Conservation (phyloP, 2,329 filamentous ascomycete genomes). For the Trichoderma koningii region DNA sequence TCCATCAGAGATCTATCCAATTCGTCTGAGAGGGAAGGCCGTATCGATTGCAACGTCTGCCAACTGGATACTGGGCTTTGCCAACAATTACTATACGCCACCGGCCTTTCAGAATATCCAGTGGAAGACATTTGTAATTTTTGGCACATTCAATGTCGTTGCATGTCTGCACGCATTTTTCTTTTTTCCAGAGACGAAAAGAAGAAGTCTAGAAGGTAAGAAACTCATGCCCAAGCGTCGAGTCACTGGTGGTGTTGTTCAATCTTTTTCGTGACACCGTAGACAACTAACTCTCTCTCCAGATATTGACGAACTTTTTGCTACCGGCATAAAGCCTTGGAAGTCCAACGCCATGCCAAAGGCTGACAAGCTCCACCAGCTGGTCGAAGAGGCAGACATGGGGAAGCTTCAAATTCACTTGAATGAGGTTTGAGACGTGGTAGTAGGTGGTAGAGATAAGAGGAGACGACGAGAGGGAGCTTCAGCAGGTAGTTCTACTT, state of each 20-base stretch:
- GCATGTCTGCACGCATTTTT: conserved; percentile 8
- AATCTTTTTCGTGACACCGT: too few relatives aligned
- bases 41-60: conserved; percentile 9
- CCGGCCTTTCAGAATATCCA: conserved; percentile 7
- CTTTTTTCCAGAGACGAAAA: conserved; percentile 4
- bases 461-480: too few relatives aligned
- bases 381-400: conserved; percentile 11
- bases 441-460: too few relatives aligned
- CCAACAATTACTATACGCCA: conserved; percentile 31
- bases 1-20: conserved; percentile 11
- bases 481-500: too few relatives aligned
- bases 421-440: neutral
- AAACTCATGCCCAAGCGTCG: neutral
- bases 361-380: neutral
- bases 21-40: conserved; percentile 9
- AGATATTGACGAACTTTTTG: conserved; percentile 5
- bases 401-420: conserved; percentile 5
- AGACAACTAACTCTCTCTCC: neutral
- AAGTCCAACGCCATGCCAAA: conserved; percentile 5
- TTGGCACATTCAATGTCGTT: neutral
- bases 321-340: conserved; percentile 9
- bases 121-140: conserved; percentile 10
- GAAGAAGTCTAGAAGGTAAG: conserved; percentile 4
- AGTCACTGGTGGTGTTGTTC: too few relatives aligned
- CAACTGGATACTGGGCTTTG: conserved; percentile 34